Base-by-base conservation (phyloP, 2,329 filamentous ascomycete genomes). In the Gaeumannomyces sp. region DNA sequence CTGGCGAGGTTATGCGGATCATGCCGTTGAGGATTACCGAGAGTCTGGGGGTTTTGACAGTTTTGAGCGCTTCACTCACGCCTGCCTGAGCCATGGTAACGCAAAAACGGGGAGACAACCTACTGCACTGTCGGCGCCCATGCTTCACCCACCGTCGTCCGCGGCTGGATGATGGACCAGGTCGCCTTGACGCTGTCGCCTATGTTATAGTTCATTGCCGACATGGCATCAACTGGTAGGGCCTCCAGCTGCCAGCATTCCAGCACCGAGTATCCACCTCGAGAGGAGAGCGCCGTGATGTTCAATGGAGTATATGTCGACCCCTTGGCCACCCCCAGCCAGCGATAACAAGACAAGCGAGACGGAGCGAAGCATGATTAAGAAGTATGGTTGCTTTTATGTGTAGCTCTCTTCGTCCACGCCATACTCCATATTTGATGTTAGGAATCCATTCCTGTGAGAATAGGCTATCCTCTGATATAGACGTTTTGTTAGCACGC, bases 91-190 rank as follows among this genome's bases (percentile, higher is more conserved):
- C 4, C 35, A 16, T 38, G 35, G 13, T 13, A 33, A 33, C 33
- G 10, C 33, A 10, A 33, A 11, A 27, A n/a, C 7, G 4, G n/a
- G 28, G 6, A 16, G 27, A 27, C 16, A 60, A 65, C 71, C 62
- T 35, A 76, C 73, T 75, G 74, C 29, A 73, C 70, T 10, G 70
- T 63, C 3, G 73, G 72, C 25, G 74, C 74, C 74, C 74, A 75
- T 0, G 74, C 74, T 65, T 76, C 71, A 8, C 74, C 74, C 2
- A 73, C 67, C 4, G 65, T 66, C 1, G 73, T 76, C 16, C 69
- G 66, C 14, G 74, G 74, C 45, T 72, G 65, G 58, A 75, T 75
- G 63, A 72, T 71, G 29, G 74, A 75, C 71, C 73, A 73, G 4
- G 66, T 68, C 2, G 73, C 72, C 53, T 67, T 62, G 1, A 70